Evolutionary conservation across 2,329 filamentous ascomycete genomes (phyloP), one percentile per base, ranked within the genome.

Genomic region (Leptographium wingfieldii): DNA sequence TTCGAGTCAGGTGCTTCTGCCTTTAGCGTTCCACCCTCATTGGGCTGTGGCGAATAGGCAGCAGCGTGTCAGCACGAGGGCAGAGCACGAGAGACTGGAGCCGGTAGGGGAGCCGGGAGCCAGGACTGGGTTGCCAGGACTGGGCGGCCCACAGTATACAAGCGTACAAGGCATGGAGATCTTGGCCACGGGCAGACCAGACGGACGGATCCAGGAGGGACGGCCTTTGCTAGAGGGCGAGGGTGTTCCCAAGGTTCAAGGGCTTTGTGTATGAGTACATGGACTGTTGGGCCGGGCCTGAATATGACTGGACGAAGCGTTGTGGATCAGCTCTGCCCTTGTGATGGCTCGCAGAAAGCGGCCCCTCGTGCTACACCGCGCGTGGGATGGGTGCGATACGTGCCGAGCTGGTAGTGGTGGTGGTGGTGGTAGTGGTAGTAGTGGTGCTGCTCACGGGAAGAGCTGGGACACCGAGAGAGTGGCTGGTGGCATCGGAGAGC

Each of bases 141-240:
- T 5, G 49, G 43, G 27, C 25, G 40, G 60, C 68, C 61, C 64
- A 73, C 73, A 73, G 80, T 61, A 82, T 79, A 75, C 86, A 86
- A 27, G 84, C 80, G 66, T 86, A 86, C 66, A 84, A 83, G 9
- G 85, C 73, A 86, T 83, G 7, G 83, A 85, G 60, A 85, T 77
- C 59, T 77, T 77, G 48, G 77, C 73, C 63, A 81, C 70, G 59
- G 80, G 77, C 58, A 86, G 68, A 5, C 76, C 78, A 0, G 81
- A 82, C 0, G 84, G 84, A n/a, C 81, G 77, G 59, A 81, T 74
- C 82, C 83, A 86, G 64, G 83, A 85, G 5, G 84, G 82, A 68
- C 72, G 16, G 72, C 72, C 55, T 59, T 60, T 2, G 59, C 58
- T n/a, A 63, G 54, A 3, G 56, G 56, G 1, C 38, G 54, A 5